Conservation (phyloP, 139 green algal genomes). For the Chlorella sp. region DNA sequence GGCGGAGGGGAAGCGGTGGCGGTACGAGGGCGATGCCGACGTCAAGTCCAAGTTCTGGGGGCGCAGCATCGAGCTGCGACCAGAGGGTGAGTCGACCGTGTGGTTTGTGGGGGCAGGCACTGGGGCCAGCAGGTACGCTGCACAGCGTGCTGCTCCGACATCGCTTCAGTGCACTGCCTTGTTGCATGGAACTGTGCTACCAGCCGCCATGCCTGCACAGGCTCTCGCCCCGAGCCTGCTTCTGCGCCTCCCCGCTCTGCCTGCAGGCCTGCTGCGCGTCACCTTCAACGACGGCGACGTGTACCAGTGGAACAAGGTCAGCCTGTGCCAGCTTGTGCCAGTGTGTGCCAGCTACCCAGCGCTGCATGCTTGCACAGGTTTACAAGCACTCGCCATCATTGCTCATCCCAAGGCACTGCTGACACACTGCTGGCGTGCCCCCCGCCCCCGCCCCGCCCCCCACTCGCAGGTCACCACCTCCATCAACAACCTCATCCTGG, state of each 20-base stretch:
- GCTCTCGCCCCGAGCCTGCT: too few relatives aligned
- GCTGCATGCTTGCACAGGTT: background rate
- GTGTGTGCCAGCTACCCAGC: too few relatives aligned
- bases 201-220: background rate
- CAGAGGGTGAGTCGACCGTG: conserved; percentile 55
- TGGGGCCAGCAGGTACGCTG: background rate
- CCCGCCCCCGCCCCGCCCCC: too few relatives aligned
- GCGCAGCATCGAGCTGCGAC: conserved; percentile 83
- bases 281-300: conserved; percentile 77
- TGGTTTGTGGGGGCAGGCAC: background rate
- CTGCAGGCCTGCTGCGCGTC: conserved; percentile 56
- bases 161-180: too few relatives aligned
- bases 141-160: background rate
- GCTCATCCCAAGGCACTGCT: too few relatives aligned
- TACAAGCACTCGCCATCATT: background rate
- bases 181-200: too few relatives aligned
- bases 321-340: background rate
- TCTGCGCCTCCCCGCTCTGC: background rate
- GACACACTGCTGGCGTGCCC: too few relatives aligned
- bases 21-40: conserved; percentile 78
- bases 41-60: conserved; percentile 95
- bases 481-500: conserved; percentile 95
- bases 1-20: conserved; percentile 72
- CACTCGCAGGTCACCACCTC: conserved; percentile 47
- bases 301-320: conserved; percentile 84